Conservation (phyloP, 1,139 yeast species). For the Debaryomyces subglobosus region DNA sequence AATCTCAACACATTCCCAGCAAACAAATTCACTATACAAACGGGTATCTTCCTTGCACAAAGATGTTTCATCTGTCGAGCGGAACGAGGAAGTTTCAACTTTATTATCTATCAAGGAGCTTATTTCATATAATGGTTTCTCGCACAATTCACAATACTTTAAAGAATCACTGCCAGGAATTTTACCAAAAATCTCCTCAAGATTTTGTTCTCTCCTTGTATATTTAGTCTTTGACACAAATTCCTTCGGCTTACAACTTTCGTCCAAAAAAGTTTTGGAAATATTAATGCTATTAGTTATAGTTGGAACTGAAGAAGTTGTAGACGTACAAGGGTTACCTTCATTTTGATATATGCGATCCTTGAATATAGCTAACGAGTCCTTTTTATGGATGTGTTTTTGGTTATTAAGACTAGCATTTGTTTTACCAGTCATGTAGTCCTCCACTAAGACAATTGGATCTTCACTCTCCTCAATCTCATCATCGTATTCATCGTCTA, state of each 20-base stretch:
- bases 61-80: neutral
- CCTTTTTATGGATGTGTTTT: slow-evolving; percentile 27
- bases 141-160: slow-evolving; percentile 67
- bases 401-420: neutral
- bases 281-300: neutral
- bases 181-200: slow-evolving; percentile 45
- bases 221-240: neutral
- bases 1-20: slow-evolving; percentile 61
- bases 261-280: slow-evolving; percentile 13
- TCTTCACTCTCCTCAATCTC: slow-evolving; percentile 36
- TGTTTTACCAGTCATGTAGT: slow-evolving; percentile 33
- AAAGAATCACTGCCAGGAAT: slow-evolving; percentile 45
- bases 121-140: slow-evolving; percentile 65
- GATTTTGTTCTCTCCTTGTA: slow-evolving; percentile 24
- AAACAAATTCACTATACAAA: slow-evolving; percentile 56
- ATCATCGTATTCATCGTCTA: slow-evolving; percentile 13
- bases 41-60: neutral
- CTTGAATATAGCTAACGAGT: slow-evolving; percentile 46
- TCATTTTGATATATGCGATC: slow-evolving; percentile 18
- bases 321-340: neutral
- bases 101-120: slow-evolving; percentile 46
- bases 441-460: slow-evolving; percentile 56
- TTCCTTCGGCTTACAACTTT: slow-evolving; percentile 19
- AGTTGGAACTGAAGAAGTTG: slow-evolving; percentile 3
- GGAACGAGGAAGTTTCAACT: neutral